Evolutionary conservation across 1,139 yeast genomes (phyloP).

Genomic region (Suhomyces bolitotheri): DNA sequence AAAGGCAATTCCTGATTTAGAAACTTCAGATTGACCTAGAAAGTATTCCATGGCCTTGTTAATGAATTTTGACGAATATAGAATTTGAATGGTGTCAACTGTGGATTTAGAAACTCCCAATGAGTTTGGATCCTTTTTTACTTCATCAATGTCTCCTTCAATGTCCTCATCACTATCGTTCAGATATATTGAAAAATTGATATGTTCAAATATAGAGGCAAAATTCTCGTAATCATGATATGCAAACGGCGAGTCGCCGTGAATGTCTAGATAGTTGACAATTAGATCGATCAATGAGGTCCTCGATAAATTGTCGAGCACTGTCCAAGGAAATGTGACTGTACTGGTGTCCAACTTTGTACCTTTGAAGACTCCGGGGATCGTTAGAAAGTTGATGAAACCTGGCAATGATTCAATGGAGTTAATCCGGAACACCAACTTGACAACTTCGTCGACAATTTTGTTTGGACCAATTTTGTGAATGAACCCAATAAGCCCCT

Average conservation of each 20-base stretch:
- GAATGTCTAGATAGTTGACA: conserved; percentile 23
- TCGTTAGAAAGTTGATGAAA: conserved; percentile 22
- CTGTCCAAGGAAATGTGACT: not conserved
- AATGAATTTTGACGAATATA: conserved; percentile 30
- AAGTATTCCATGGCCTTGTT: conserved; percentile 24
- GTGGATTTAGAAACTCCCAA: conserved; percentile 8
- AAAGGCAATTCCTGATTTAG: conserved; percentile 12
- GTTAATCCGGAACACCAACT: conserved; percentile 24
- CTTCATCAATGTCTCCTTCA: conserved; percentile 17
- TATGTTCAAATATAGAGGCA: conserved; percentile 24
- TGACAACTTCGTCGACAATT: conserved; percentile 5
- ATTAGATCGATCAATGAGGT: conserved; percentile 16
- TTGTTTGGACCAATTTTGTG: not conserved
- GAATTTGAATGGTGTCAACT: conserved; percentile 15
- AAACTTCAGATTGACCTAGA: conserved; percentile 5
- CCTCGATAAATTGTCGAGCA: conserved; percentile 1
- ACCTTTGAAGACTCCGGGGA: conserved; percentile 13
- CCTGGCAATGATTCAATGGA: conserved; percentile 18
- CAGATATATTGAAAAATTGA: conserved; percentile 22
- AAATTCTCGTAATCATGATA: conserved; percentile 24
- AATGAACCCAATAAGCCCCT: conserved; percentile 4
- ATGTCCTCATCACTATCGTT: conserved; percentile 18
- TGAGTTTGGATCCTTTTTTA: not conserved
- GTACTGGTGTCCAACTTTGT: not conserved
- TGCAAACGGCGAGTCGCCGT: conserved; percentile 18